Base-by-base conservation (phyloP, 495 filamentous ascomycete species). In the Cetradonia linearis region DNA sequence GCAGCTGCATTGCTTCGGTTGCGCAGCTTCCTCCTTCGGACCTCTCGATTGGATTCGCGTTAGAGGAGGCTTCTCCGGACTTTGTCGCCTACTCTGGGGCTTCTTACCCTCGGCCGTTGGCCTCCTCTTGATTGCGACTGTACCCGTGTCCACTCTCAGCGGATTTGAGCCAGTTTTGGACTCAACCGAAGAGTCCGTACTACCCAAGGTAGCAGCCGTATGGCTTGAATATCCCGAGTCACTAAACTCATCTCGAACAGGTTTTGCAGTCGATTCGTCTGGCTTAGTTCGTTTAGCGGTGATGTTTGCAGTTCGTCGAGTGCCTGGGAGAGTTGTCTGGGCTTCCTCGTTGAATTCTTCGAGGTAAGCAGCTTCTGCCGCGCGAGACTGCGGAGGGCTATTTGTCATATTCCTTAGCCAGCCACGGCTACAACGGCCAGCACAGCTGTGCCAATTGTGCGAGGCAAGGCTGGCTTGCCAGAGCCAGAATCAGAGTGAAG, bases 151-250 rank as follows among this genome's bases (percentile, higher is more conserved):
- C 55, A 74, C 59, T 61, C 71, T 78, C 71, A 71, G 71, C 71
- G 72, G 69, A 49, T 64, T 61, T 47, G 73, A 71, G 58, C 67
- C 76, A 64, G 71, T 74, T 63, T 70, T 71, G 69, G 73, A 77
- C 62, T 72, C 74, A 60, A 75, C 72, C 34, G 70, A 76, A 62
- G 80, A 80, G 73, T 79, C 76, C 30, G 54, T 49, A 72, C 77
- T 76, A 70, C 76, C 74, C 62, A 71, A 72, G 31, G 81, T 81
- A 65, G 80, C 78, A 61, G 75, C 73, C 62, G 79, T 84, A 70
- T 78, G 82, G 76, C 77, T 83, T 62, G 81, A 85, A 74, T 84
- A 84, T 58, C 81, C 83, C 46, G 81, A 84, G 70, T 86, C 83
- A 70, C 79, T 83, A 58, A 74, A 74, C 64, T 72, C 71, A 68